Conservation (phyloP, 345 rosid species). For the Boechera stricta region DNA sequence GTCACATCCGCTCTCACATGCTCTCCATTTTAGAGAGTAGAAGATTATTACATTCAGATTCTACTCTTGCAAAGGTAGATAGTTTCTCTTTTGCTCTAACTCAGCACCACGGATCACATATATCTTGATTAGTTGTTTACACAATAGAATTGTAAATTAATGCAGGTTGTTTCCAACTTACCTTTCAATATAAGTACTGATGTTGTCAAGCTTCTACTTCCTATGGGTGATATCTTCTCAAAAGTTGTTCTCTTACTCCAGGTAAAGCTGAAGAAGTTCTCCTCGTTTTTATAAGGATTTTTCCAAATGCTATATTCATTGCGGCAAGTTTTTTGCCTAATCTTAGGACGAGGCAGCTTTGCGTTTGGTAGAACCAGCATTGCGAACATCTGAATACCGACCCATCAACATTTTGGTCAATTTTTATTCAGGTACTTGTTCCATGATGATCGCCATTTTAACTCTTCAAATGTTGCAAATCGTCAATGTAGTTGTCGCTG, state of each 20-base stretch:
- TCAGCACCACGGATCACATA: background rate
- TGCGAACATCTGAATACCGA: constrained; percentile 73
- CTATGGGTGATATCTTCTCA: constrained; percentile 91
- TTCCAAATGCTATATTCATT: background rate
- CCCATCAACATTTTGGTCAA: constrained; percentile 77
- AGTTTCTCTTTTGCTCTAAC: constrained; percentile 22
- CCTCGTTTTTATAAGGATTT: background rate
- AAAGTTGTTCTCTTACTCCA: constrained; percentile 90
- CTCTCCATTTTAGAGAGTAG: constrained; percentile 52
- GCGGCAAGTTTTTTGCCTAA: constrained; percentile 20
- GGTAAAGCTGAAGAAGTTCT: constrained; percentile 48
- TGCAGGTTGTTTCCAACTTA: constrained; percentile 85
- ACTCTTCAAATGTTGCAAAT: constrained; percentile 17
- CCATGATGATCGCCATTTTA: constrained; percentile 5
- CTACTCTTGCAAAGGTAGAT: constrained; percentile 65
- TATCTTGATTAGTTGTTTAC: background rate
- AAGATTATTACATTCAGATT: constrained; percentile 26
- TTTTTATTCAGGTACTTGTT: constrained; percentile 73
- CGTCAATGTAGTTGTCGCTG: background rate
- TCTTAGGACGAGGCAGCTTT: constrained; percentile 82
- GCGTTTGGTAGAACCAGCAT: constrained; percentile 67
- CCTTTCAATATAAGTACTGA: constrained; percentile 93
- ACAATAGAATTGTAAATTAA: background rate
- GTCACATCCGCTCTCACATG: constrained; percentile 73
- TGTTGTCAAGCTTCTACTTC: constrained; percentile 82